Evolutionary conservation across 1,139 yeast genomes (phyloP).

Genomic region (Pichia sp.): DNA sequence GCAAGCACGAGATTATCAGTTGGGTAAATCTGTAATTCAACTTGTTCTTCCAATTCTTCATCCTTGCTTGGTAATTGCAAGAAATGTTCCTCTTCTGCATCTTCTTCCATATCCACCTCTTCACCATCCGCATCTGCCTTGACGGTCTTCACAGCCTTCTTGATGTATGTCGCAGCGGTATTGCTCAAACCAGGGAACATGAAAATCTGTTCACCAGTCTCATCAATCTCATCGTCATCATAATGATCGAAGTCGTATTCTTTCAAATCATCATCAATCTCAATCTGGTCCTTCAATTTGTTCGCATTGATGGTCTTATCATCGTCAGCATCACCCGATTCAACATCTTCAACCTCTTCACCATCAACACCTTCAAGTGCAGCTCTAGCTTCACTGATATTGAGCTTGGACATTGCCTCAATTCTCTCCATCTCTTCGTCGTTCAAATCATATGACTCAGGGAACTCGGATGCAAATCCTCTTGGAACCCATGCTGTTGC

Average conservation of each 20-base stretch:
- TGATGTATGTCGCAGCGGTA: slow-evolving; percentile 39
- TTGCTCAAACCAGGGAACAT: slow-evolving; percentile 69
- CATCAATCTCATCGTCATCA: slow-evolving; percentile 52
- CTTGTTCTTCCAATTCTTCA: slow-evolving; percentile 63
- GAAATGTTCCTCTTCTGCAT: slow-evolving; percentile 45
- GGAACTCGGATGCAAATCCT: slow-evolving; percentile 91
- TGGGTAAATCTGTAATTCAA: slow-evolving; percentile 81
- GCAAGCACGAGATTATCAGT: slow-evolving; percentile 87
- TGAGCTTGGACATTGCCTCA: slow-evolving; percentile 75
- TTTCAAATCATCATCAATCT: slow-evolving; percentile 73
- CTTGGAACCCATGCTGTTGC: slow-evolving; percentile 95
- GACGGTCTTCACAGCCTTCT: slow-evolving; percentile 8
- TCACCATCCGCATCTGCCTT: slow-evolving; percentile 32
- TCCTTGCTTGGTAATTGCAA: slow-evolving; percentile 64
- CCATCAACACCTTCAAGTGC: slow-evolving; percentile 40
- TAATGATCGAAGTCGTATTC: slow-evolving; percentile 83
- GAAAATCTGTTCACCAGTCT: slow-evolving; percentile 40
- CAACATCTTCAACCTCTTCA: slow-evolving; percentile 25
- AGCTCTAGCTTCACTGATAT: slow-evolving; percentile 66
- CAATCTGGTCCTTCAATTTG: slow-evolving; percentile 43
- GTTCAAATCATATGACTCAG: slow-evolving; percentile 78
- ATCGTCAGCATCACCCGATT: slow-evolving; percentile 19
- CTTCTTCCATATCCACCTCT: slow-evolving; percentile 39
- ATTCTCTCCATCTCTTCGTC: slow-evolving; percentile 94
- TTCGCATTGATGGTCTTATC: slow-evolving; percentile 18